Percentiles rank a stretch among this genome's conserved stretches.
phyloP scores from a whole-genome alignment of 495 filamentous ascomycete species.

The Pyrenula aspistea region DNA sequence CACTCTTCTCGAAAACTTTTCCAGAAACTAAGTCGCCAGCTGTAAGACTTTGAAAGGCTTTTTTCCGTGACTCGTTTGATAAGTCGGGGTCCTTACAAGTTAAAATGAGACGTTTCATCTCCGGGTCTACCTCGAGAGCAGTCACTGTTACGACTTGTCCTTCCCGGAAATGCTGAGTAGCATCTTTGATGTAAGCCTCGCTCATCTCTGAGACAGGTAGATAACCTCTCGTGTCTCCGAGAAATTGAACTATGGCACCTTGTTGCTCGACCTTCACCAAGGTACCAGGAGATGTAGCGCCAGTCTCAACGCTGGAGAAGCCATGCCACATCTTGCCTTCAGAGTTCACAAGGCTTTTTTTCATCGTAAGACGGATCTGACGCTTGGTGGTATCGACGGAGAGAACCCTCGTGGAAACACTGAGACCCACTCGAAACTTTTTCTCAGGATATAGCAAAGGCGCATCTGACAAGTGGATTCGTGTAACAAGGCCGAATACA shows the following conservation, averaged over 20 bases:
- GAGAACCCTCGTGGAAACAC: slow-evolving; percentile 72
- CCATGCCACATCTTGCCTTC: slow-evolving; percentile 63
- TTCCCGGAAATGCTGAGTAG: slow-evolving; percentile 71
- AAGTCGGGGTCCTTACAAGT: slow-evolving; percentile 83
- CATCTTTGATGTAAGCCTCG: slow-evolving; percentile 85
- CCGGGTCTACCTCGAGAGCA: slow-evolving; percentile 63
- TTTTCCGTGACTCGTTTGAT: slow-evolving; percentile 63
- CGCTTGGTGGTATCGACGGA: slow-evolving; percentile 66
- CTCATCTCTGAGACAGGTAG: slow-evolving; percentile 94
- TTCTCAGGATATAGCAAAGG: slow-evolving; percentile 84
- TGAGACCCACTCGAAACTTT: slow-evolving; percentile 82
- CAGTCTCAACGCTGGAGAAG: slow-evolving; percentile 56
- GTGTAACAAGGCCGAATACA: slow-evolving; percentile 75
- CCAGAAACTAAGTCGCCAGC: slow-evolving; percentile 62
- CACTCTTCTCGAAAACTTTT: slow-evolving; percentile 73
- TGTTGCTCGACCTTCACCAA: slow-evolving; percentile 63
- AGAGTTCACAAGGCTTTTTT: slow-evolving; percentile 87
- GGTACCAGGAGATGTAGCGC: slow-evolving; percentile 69
- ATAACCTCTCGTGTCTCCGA: slow-evolving; percentile 68
- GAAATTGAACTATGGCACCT: slow-evolving; percentile 91
- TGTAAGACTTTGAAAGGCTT: slow-evolving; percentile 57
- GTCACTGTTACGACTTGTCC: slow-evolving; percentile 88
- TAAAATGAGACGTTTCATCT: slow-evolving; percentile 61
- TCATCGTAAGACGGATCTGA: slow-evolving; percentile 77
- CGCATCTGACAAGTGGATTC: slow-evolving; percentile 79